phyloP scores from a whole-genome alignment of 1,284 basidiomycete species.

The Wallemia mellicola region DNA sequence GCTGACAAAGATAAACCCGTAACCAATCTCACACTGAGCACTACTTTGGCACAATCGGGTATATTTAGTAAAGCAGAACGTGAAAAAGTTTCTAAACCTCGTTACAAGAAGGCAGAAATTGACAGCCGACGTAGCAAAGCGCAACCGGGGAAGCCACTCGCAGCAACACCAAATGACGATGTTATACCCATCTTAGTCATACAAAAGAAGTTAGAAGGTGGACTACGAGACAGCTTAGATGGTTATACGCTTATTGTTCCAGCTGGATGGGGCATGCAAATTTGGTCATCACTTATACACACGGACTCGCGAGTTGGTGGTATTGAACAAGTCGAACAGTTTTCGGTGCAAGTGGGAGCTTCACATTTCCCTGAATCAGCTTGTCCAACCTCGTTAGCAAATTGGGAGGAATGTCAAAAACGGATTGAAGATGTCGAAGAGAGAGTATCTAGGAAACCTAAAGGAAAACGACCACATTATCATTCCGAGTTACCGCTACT shows the following conservation, averaged over 20 bases:
- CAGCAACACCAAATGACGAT: conserved; percentile 36
- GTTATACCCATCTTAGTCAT: conserved; percentile 50
- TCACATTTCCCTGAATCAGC: neutral
- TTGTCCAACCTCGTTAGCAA: neutral
- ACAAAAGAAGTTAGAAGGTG: conserved; percentile 16
- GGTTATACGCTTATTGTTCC: conserved; percentile 64
- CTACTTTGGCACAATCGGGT: conserved; percentile 27
- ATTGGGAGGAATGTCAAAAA: neutral
- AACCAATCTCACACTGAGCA: conserved; percentile 24
- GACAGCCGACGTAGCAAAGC: conserved; percentile 38
- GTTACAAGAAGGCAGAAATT: conserved; percentile 49
- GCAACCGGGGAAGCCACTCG: conserved; percentile 39
- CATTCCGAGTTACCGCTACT: neutral
- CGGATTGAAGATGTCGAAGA: neutral
- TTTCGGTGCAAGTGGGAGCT: neutral
- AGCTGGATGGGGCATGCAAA: conserved; percentile 58
- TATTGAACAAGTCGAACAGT: conserved; percentile 18
- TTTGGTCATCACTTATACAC: conserved; percentile 45
- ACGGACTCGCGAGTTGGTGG: conserved; percentile 54
- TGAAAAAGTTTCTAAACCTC: conserved; percentile 26
- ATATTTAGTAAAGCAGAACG: conserved; percentile 39
- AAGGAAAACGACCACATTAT: neutral
- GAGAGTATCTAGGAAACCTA: neutral
- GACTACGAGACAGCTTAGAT: conserved; percentile 27
- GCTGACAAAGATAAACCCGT: conserved; percentile 15